Percentiles rank a stretch among this genome's conserved stretches.
phyloP scores from a whole-genome alignment of 2,329 filamentous ascomycete species.

The Cadophora sp. region DNA sequence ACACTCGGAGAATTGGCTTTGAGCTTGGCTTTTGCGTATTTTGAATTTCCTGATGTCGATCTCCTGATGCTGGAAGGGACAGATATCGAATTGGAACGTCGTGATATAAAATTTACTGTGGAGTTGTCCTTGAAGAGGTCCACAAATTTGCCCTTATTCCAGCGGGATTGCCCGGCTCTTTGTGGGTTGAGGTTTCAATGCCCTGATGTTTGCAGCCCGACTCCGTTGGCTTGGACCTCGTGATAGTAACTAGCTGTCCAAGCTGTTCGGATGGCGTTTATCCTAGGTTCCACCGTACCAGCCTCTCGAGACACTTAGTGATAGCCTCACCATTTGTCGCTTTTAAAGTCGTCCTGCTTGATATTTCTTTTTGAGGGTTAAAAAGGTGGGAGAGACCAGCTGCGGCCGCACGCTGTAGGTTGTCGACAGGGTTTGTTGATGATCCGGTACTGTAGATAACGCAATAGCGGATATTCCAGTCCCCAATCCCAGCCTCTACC shows the following conservation, averaged over 20 bases:
- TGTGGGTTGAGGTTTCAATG: background rate
- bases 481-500: background rate
- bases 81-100: background rate
- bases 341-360: background rate
- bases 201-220: conserved; percentile 1
- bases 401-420: conserved; percentile 4
- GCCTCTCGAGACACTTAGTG: background rate
- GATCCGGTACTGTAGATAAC: background rate
- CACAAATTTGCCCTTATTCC: background rate
- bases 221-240: conserved; percentile 1
- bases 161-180: background rate
- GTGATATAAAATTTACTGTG: background rate
- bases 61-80: conserved; percentile 5
- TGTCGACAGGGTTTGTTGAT: background rate
- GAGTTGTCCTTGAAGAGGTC: background rate
- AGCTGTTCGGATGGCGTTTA: background rate
- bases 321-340: background rate
- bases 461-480: background rate
- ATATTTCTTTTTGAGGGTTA: background rate
- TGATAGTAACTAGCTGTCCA: background rate
- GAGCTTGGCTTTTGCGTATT: background rate
- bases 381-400: background rate
- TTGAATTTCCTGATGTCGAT: background rate
- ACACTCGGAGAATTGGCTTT: conserved; percentile 2
- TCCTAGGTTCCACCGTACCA: background rate